phyloP scores from a whole-genome alignment of 2,329 filamentous ascomycete species.

The Drechslerella dactyloides region DNA sequence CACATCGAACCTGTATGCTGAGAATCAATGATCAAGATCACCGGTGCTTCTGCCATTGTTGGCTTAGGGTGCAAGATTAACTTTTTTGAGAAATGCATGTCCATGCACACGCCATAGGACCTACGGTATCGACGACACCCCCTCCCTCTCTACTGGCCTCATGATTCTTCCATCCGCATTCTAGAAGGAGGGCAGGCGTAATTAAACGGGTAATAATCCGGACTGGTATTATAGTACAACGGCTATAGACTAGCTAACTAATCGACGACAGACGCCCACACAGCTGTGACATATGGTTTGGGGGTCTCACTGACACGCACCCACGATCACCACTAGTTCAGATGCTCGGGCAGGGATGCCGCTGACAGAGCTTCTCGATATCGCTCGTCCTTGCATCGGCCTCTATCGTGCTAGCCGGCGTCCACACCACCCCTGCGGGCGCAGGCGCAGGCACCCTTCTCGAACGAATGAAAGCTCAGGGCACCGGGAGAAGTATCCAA shows the following conservation, averaged over 20 bases:
- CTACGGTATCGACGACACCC: slow-evolving; percentile 12
- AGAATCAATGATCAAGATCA: too few relatives aligned
- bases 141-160: neutral
- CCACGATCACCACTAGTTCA: slow-evolving; percentile 14
- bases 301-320: neutral
- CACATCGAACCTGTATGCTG: too few relatives aligned
- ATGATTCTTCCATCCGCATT: slow-evolving; percentile 38
- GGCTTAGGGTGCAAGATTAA: too few relatives aligned
- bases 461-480: slow-evolving; percentile 48
- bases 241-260: slow-evolving; percentile 9
- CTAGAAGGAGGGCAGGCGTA: slow-evolving; percentile 34
- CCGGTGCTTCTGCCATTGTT: too few relatives aligned
- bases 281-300: neutral
- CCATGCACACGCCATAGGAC: slow-evolving; percentile 37
- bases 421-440: neutral
- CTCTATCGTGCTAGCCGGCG: slow-evolving; percentile 38
- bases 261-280: slow-evolving; percentile 1
- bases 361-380: slow-evolving; percentile 43
- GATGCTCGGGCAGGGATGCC: slow-evolving; percentile 27
- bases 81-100: slow-evolving; percentile 2
- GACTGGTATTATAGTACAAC: slow-evolving; percentile 22
- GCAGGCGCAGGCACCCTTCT: slow-evolving; percentile 23
- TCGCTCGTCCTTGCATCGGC: slow-evolving; percentile 31
- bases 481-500: slow-evolving; percentile 47
- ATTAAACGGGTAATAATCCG: slow-evolving; percentile 47